Evolutionary conservation across 139 green algal genomes (phyloP), one percentile per base, ranked within the genome.

Genomic region (Mesostigma viride): DNA sequence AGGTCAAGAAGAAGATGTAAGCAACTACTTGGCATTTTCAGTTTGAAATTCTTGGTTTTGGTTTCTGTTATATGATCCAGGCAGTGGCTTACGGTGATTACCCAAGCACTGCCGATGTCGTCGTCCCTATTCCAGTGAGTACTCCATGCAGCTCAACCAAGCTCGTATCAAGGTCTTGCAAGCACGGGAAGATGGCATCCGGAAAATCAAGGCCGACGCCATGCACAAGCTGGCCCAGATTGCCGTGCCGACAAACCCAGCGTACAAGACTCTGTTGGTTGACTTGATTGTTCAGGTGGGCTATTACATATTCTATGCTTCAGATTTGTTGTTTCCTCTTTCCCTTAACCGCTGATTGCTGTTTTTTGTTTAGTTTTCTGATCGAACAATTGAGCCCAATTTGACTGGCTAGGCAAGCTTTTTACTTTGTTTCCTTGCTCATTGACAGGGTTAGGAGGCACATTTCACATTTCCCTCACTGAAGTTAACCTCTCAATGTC

Each of bases 1-100:
- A 96, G 60, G 87, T 94, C 11, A 91, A 95, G 80, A 99, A 99
- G 85, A 97, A 96, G 73, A 96, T 99, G 85, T 88, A 58, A 79
- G 84, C 36, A 24, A 33, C n/a, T 71, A 20, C 17, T 63, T 63
- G 56, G 40, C 40, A 53, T n/a, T n/a, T n/a, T n/a, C n/a, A n/a
- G n/a, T n/a, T n/a, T n/a, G n/a, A n/a, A n/a, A n/a, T n/a, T n/a
- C n/a, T n/a, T n/a, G n/a, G n/a, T n/a, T n/a, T n/a, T n/a, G n/a
- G n/a, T n/a, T n/a, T n/a, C n/a, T n/a, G 40, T 53, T 53, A 17
- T 53, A 53, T 14, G 14, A 53, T 24, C 40, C 40, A 53, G 14
- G 17, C 14, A 53, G 17, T 53, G 40, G 14, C 40, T 24, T 53
- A 53, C 40, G 17, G 40, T 53, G 14, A 24, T 17, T 24, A 17